Percentiles rank a stretch among this genome's conserved stretches.
These are phyloP conservation scores for Fraxinus dipetala DNA, from an alignment of 305 asterid species.

Conservation along the genomic window DNA sequence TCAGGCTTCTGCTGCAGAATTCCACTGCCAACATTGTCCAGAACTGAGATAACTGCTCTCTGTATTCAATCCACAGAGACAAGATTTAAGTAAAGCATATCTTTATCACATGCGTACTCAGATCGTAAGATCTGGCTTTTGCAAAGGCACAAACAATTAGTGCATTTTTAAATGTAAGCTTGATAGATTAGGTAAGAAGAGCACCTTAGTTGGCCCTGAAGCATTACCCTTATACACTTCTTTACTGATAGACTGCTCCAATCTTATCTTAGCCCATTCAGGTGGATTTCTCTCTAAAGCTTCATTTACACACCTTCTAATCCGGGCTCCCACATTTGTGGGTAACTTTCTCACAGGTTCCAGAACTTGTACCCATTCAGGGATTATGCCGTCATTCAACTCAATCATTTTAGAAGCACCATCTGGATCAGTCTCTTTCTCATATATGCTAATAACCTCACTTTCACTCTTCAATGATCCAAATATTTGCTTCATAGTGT, in stretches of 20 bases:
- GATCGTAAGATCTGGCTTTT: slow-evolving; percentile 4
- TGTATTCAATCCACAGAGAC: slow-evolving; percentile 40
- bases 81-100: slow-evolving; percentile 16
- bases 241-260: slow-evolving; percentile 90
- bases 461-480: slow-evolving; percentile 58
- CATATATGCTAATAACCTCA: slow-evolving; percentile 46
- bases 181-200: slow-evolving; percentile 15
- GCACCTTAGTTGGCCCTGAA: slow-evolving; percentile 98
- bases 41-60: slow-evolving; percentile 88
- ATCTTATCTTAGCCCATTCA: slow-evolving; percentile 78
- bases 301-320: slow-evolving; percentile 74
- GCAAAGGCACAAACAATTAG: background rate
- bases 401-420: slow-evolving; percentile 40
- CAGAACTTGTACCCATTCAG: slow-evolving; percentile 89
- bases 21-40: slow-evolving; percentile 51
- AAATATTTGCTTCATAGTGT: slow-evolving; percentile 72
- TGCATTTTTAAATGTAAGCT: slow-evolving; percentile 14
- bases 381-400: slow-evolving; percentile 47
- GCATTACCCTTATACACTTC: slow-evolving; percentile 99
- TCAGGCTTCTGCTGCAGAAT: slow-evolving; percentile 57
- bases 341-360: slow-evolving; percentile 98
- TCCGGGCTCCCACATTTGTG: slow-evolving; percentile 97
- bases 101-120: background rate
- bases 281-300: slow-evolving; percentile 85
- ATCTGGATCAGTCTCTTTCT: slow-evolving; percentile 47